A percentile compares a stretch with the other conserved stretches of the same genome.
Evolutionary conservation across 495 filamentous ascomycete genomes (phyloP).

Genomic region (Neurospora sp.): DNA sequence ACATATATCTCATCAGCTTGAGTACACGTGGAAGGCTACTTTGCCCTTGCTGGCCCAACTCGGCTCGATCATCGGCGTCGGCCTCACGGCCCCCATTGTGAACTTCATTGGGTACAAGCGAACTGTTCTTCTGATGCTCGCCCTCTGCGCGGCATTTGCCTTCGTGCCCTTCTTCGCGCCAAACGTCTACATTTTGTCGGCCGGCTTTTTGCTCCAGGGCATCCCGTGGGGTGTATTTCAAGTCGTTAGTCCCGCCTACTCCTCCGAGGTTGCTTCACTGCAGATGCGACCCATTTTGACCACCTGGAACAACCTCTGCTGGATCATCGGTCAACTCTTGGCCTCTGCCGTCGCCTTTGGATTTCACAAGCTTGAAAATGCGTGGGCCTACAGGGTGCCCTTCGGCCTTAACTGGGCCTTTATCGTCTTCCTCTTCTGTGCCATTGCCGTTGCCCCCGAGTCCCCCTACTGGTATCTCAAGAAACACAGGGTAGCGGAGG

Average conservation of each 20-base stretch:
- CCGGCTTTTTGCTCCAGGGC: constrained; percentile 59
- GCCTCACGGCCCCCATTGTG: constrained; percentile 53
- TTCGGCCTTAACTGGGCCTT: constrained; percentile 65
- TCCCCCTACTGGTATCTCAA: constrained; percentile 71
- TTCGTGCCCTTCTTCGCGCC: constrained; percentile 54
- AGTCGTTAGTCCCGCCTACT: constrained; percentile 42
- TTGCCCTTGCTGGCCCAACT: constrained; percentile 31
- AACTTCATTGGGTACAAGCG: constrained; percentile 53
- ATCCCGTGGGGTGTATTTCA: constrained; percentile 61
- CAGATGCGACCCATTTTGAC: constrained; percentile 51
- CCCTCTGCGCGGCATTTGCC: constrained; percentile 36
- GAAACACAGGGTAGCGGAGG: constrained; percentile 40
- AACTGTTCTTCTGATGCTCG: constrained; percentile 37
- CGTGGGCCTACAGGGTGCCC: constrained; percentile 52
- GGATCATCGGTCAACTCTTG: constrained; percentile 58
- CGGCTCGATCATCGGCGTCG: constrained; percentile 43
- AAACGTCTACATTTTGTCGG: constrained; percentile 49
- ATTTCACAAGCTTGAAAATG: constrained; percentile 36
- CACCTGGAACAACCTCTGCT: constrained; percentile 60
- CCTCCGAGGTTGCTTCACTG: constrained; percentile 50
- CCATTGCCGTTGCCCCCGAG: constrained; percentile 56
- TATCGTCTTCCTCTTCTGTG: constrained; percentile 51
- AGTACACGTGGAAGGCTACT: constrained; percentile 35
- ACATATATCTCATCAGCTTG: constrained; percentile 22
- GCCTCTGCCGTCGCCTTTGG: constrained; percentile 47